Conservation (phyloP, 192 early-diverging fungal genomes). For the Lobosporangium transversale region DNA sequence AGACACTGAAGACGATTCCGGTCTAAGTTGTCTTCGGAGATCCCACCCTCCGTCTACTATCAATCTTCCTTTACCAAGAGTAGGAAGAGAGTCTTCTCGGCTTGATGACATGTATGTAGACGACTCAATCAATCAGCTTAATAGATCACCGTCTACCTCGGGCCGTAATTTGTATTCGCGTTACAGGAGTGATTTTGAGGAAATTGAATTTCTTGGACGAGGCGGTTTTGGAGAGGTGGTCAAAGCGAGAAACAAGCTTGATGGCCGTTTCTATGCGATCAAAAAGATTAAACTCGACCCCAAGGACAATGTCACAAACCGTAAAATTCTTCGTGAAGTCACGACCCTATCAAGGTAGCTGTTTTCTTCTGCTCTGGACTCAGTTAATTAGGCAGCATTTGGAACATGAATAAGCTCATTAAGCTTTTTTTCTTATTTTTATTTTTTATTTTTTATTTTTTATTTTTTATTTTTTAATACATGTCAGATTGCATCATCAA, state of each 20-base stretch:
- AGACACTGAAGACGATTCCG: constrained; percentile 38
- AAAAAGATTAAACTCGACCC: constrained; percentile 91
- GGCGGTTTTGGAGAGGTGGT: constrained; percentile 96
- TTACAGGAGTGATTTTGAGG: constrained; percentile 80
- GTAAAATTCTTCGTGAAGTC: constrained; percentile 91
- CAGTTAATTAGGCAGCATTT: too few relatives aligned
- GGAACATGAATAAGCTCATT: neutral
- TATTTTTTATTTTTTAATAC: neutral
- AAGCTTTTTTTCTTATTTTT: neutral
- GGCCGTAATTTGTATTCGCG: constrained; percentile 62
- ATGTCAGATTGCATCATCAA: constrained; percentile 76
- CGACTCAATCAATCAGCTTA: constrained; percentile 46
- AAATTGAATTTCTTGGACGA: constrained; percentile 78
- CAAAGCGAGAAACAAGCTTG: constrained; percentile 89
- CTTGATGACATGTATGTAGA: constrained; percentile 48
- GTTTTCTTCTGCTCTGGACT: too few relatives aligned
- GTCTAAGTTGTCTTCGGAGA: constrained; percentile 13
- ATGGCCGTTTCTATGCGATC: constrained; percentile 87
- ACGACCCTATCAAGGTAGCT: constrained; percentile 84
- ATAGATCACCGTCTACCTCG: constrained; percentile 34
- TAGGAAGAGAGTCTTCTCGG: constrained; percentile 31
- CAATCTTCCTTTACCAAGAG: constrained; percentile 25
- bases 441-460: neutral
- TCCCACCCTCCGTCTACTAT: constrained; percentile 26
- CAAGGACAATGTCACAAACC: constrained; percentile 76